Evolutionary conservation across 371 early-diverging fungal species (phyloP), one percentile per base, ranked within the genome.

Genomic region (Saksenaea oblongispora): DNA sequence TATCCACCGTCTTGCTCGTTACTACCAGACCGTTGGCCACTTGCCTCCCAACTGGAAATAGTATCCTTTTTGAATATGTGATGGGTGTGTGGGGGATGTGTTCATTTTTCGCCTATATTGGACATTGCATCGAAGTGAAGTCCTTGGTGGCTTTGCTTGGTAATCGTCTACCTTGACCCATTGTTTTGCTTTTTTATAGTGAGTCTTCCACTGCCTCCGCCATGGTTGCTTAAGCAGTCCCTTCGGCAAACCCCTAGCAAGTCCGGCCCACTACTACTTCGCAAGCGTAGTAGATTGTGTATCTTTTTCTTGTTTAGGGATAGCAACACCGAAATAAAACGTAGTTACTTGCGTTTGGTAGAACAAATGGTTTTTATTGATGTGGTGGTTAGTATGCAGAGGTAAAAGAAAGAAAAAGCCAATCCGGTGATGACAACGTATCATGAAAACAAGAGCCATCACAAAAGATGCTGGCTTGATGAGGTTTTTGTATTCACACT

Each of bases 1-100:
- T 89, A 93, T 99, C 80, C 97, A 96, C 89, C 95, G 99, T 89
- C 92, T 99, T 70, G 93, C 96, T 72, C 95, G 99, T 77, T 99
- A 99, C 95, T 99, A 99, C 95, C 98, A 98, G 93, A 95, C 93
- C 76, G 87, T 91, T 74, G 98, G 98, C 72, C 92, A 93, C 84
- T 87, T 99, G 70, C 92, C 99, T 69, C 95, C 98, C 70, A 98
- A 91, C 91, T 99, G 99, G 99, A 98, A 97, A 84, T 98, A 97
- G 78, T 78, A 78, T 78, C 78, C 78, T 78, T 78, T 78, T 78
- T 73, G 54, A 37, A 26, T 61, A 60, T 62, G 55, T 61, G 61
- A 51, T 61, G 28, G 15, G 53, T 44, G 47, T 39, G n/a, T 8
- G 11, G 13, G 5, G 24, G 37, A 26, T 34, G 64, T 53, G 51